A percentile compares a stretch with the other conserved stretches of the same genome.
Evolutionary conservation across 2,329 filamentous ascomycete species (phyloP).

Genomic region (Colletotrichum salicis): DNA sequence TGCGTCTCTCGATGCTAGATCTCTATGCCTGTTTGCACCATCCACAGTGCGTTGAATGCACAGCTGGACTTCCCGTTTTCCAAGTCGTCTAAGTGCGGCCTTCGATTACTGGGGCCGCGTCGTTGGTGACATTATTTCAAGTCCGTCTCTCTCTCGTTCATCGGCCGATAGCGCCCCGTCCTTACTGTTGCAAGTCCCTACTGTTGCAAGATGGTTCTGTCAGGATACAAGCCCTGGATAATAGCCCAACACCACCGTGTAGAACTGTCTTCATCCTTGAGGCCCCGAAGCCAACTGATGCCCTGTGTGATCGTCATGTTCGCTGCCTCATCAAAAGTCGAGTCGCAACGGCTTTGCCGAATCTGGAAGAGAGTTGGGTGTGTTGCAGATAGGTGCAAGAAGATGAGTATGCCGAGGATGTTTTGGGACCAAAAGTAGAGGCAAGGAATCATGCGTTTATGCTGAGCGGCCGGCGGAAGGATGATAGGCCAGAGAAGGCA

Average conservation of each 20-base stretch:
- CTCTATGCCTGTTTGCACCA: background rate
- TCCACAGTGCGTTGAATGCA: background rate
- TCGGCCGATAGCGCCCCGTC: background rate
- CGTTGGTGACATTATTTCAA: background rate
- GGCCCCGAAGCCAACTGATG: slow-evolving; percentile 69
- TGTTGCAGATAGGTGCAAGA: slow-evolving; percentile 64
- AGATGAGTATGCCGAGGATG: slow-evolving; percentile 66
- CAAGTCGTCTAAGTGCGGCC: background rate
- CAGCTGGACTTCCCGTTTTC: background rate
- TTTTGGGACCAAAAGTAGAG: slow-evolving; percentile 73
- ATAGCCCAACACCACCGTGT: slow-evolving; percentile 67
- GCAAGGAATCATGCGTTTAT: slow-evolving; percentile 68
- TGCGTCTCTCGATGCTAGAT: background rate
- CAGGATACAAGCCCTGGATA: slow-evolving; percentile 57
- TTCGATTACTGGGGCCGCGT: background rate
- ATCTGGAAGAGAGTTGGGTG: slow-evolving; percentile 62
- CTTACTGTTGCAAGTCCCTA: background rate
- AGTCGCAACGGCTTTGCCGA: slow-evolving; percentile 58
- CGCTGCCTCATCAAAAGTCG: slow-evolving; percentile 62
- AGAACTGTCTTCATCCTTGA: slow-evolving; percentile 63
- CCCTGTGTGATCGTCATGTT: slow-evolving; percentile 61
- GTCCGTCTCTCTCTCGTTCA: background rate
- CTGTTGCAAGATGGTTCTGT: background rate
- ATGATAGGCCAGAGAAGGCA: slow-evolving; percentile 70
- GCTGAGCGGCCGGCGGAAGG: slow-evolving; percentile 65